Base-by-base conservation (phyloP, 495 filamentous ascomycete species). In the Hypoxylon cercidicola region DNA sequence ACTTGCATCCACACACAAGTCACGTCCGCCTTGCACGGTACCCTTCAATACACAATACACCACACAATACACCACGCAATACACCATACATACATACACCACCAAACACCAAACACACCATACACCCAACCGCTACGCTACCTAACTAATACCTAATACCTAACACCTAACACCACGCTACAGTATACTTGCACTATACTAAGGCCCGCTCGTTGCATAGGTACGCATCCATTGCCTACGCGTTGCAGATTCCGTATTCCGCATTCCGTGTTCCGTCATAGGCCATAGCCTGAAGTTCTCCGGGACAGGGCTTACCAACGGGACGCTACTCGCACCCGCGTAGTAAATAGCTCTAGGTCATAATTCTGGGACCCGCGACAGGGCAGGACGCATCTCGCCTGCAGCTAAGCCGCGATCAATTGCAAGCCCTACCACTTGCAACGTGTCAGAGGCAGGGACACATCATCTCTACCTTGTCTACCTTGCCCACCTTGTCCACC, bases 371-470 rank as follows among this genome's bases (percentile, higher is more conserved):
- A 77, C 76, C 72, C 73, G 74, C 68, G 66, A 75, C 64, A 75
- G 66, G 73, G 70, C 74, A 75, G 76, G 74, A 78, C 77, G 77
- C 78, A 78, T 64, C 16, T 69, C 67, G 60, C 69, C 71, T 80
- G 80, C 80, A 81, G 77, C 72, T 78, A 75, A 79, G 80, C 74
- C 76, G 77, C 75, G 72, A 62, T 71, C 64, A 62, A 73, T 78
- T 78, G 73, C 78, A 78, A 77, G 77, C 79, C 75, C 72, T 77
- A 79, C 78, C 72, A 78, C 75, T 77, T 81, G 78, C 80, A 79
- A 82, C 81, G 79, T 83, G 81, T 81, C 78, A 74, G 71, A 72
- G 71, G 71, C 78, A 78, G 76, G 78, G 76, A 82, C 79, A 81
- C 81, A 81, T 83, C 79, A 81, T 70, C 75, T 70, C 67, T 66